phyloP scores from a whole-genome alignment of 768 basidiomycete genomes.

The Naganishia kalamii region DNA sequence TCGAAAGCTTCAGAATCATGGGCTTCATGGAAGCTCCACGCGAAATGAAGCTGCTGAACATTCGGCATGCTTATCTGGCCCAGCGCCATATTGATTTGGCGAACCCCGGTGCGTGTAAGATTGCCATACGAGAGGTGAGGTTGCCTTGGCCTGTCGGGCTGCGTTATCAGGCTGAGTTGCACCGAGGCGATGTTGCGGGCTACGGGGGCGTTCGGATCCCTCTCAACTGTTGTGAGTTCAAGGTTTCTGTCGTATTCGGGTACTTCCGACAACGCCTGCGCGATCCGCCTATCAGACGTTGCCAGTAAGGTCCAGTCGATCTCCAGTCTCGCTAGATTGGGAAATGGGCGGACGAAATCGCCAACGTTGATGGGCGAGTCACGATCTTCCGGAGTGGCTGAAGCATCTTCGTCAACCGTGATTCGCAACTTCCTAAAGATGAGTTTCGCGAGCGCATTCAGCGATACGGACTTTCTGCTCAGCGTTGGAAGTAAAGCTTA shows the following conservation, averaged over 20 bases:
- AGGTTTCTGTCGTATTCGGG: too few species aligned
- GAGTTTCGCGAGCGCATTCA: neutral
- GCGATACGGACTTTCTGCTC: too few species aligned
- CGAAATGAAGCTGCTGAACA: neutral
- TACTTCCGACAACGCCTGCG: too few species aligned
- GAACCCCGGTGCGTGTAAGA: too few species aligned
- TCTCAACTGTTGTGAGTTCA: too few species aligned
- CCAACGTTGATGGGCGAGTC: neutral
- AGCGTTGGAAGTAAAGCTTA: neutral
- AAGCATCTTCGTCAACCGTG: neutral
- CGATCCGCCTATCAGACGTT: neutral
- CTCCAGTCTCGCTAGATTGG: neutral
- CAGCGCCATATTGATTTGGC: neutral
- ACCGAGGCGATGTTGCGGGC: too few species aligned
- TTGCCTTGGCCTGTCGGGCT: too few species aligned
- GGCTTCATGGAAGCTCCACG: too few species aligned
- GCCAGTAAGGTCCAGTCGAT: neutral
- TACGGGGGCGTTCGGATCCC: too few species aligned
- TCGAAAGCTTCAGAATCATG: too few species aligned
- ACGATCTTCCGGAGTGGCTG: neutral
- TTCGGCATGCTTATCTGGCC: neutral
- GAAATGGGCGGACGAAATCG: neutral
- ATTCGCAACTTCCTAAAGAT: neutral
- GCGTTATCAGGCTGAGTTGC: too few species aligned
- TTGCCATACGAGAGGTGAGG: too few species aligned